Conservation (phyloP, 805 yeast species). For the Saccharomycopsis fibuligera region DNA sequence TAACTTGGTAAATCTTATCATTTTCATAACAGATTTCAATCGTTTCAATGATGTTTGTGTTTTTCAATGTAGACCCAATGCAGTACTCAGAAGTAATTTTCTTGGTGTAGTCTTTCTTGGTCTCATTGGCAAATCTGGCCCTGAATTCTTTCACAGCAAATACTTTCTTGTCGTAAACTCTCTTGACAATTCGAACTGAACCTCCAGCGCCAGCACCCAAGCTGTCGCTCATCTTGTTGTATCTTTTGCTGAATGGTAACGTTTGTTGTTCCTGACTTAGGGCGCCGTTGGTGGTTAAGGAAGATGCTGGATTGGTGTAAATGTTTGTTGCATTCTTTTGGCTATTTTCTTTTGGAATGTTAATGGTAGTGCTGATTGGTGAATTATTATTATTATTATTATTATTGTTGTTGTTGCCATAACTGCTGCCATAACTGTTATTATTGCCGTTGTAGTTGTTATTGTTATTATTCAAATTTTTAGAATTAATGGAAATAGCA, state of each 20-base stretch:
- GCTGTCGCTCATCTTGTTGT: slow-evolving; percentile 76
- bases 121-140: slow-evolving; percentile 64
- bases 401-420: too few species aligned
- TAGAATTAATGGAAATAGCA: background rate
- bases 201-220: slow-evolving; percentile 97
- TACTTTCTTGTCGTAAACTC: slow-evolving; percentile 59
- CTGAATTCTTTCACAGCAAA: slow-evolving; percentile 94
- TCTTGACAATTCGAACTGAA: slow-evolving; percentile 65
- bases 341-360: background rate
- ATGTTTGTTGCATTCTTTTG: slow-evolving; percentile 1
- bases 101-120: slow-evolving; percentile 79
- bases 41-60: slow-evolving; percentile 86
- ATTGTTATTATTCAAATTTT: background rate
- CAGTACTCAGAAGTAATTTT: slow-evolving; percentile 93
- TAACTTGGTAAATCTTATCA: slow-evolving; percentile 79
- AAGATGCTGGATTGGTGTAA: slow-evolving; percentile 9
- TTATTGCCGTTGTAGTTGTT: background rate
- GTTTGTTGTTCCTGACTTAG: slow-evolving; percentile 26
- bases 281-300: slow-evolving; percentile 8
- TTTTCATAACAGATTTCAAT: slow-evolving; percentile 87
- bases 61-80: slow-evolving; percentile 84
- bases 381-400: slow-evolving; percentile 2
- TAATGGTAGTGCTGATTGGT: background rate
- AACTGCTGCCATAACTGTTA: slow-evolving; percentile 5
- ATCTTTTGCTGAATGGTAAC: slow-evolving; percentile 65